Evolutionary conservation across 2,329 filamentous ascomycete genomes (phyloP), one percentile per base, ranked within the genome.

Genomic region (Alternaria angustiovoidea): DNA sequence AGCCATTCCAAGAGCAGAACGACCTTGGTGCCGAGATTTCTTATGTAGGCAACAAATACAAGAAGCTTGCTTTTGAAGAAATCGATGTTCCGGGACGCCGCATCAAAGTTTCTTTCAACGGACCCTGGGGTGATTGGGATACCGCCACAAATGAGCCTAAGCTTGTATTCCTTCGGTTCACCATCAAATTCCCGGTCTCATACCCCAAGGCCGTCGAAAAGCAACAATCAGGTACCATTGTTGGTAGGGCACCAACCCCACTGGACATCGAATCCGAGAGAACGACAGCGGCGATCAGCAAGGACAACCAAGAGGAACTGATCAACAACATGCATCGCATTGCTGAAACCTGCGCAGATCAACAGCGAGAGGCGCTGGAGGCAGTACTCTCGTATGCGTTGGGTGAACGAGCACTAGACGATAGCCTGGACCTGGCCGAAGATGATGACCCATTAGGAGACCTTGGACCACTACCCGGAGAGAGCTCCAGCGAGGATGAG

Each of bases 401-500:
- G 30, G 86, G 87, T 7, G 87, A 89, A 70, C 82, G 84, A 57
- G 81, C 78, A 55, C 77, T 89, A 5, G 83, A 89, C 61, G 86
- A 89, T 41, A 87, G 84, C 61, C 80, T 87, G 12, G 57, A 75
- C 81, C 55, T 74, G 12, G 54, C 63, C 18, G 48, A 79, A 82
- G 46, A 89, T 11, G 84, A 88, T 65, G 89, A 91, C 7, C 87
- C 56, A 87, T 52, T 65, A 54, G 77, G 78, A 57, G 69, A 71
- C 34, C 41, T 70, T 28, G 38, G 81, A 78, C 64, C 65, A 20
- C 36, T 72, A 30, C 66, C 65, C 7, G 73, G 91, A 58, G 92
- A 95, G 65, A 94, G 92, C 66, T 97, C 93, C 3, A 96, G 91
- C 69, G 90, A 93, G 63, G 90, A 93, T 61, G 91, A 94, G 65